phyloP scores from a whole-genome alignment of 345 rosid species.

The Balakata baccata region DNA sequence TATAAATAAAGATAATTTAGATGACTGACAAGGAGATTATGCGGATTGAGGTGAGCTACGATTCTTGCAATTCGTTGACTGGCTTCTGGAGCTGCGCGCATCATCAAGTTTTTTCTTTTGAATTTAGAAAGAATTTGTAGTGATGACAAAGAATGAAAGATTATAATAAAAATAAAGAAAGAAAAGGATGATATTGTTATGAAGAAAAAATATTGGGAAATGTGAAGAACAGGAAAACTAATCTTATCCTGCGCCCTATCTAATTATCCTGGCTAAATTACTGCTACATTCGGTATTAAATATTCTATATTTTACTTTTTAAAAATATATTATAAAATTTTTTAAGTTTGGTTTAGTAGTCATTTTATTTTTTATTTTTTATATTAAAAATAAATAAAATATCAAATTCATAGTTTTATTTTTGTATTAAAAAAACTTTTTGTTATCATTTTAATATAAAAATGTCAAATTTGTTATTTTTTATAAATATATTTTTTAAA shows the following conservation, averaged over 20 bases:
- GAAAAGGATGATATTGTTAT: not conserved
- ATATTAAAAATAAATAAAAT: no score
- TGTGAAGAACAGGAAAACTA: conserved; percentile 31
- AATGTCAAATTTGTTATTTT: no score
- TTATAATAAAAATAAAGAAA: not conserved
- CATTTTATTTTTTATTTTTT: no score
- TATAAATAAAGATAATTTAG: not conserved
- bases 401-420: no score
- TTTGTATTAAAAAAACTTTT: no score
- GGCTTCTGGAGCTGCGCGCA: conserved; percentile 2
- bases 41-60: conserved; percentile 72
- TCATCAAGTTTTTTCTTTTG: not conserved
- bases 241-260: conserved; percentile 18
- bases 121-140: not conserved
- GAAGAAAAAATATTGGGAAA: conserved; percentile 28
- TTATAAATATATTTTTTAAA: no score
- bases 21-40: conserved; percentile 37
- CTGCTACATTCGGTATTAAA: no score
- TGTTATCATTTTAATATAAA: no score
- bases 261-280: no score
- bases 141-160: not conserved
- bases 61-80: conserved; percentile 72
- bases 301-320: no score
- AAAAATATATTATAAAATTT: no score
- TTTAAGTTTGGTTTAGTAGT: no score